phyloP scores from a whole-genome alignment of 805 yeast genomes.

The Crinitomyces ghanaensis region DNA sequence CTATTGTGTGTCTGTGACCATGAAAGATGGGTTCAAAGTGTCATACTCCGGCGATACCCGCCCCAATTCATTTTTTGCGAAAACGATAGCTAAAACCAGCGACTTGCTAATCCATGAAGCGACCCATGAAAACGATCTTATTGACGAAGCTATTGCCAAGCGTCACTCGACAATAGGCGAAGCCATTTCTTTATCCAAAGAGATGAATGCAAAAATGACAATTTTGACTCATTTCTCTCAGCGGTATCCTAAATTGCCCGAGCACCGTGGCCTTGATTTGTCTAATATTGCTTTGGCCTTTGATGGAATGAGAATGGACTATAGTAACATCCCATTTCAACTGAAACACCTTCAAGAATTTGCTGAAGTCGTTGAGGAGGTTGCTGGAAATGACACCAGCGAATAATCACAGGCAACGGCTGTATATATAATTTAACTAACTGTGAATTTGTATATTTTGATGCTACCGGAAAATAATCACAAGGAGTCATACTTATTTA shows the following conservation, averaged over 20 bases:
- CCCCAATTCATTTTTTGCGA: constrained; percentile 56
- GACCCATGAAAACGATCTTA: constrained; percentile 69
- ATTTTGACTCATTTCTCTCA: constrained; percentile 89
- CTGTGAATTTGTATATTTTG: too few relatives aligned
- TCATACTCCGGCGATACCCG: constrained; percentile 95
- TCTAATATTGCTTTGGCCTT: constrained; percentile 39
- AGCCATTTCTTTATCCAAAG: constrained; percentile 57
- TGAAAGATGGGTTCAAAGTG: constrained; percentile 45
- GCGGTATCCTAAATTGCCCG: constrained; percentile 57
- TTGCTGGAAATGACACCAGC: too few relatives aligned
- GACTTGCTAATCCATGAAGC: constrained; percentile 88
- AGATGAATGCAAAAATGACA: constrained; percentile 61
- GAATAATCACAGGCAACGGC: too few relatives aligned
- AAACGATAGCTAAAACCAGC: constrained; percentile 48
- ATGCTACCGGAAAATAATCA: too few relatives aligned
- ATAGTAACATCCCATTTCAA: constrained; percentile 32
- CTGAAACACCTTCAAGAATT: constrained; percentile 16
- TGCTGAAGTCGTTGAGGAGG: constrained; percentile 8
- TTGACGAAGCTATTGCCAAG: constrained; percentile 68
- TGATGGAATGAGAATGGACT: constrained; percentile 49
- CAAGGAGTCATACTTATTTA: too few relatives aligned
- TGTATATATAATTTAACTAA: too few relatives aligned
- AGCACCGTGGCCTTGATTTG: constrained; percentile 10
- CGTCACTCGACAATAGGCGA: constrained; percentile 84
- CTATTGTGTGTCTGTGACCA: constrained; percentile 50